Conservation (phyloP, 805 yeast species). For the Nakazawaea laoshanensis region DNA sequence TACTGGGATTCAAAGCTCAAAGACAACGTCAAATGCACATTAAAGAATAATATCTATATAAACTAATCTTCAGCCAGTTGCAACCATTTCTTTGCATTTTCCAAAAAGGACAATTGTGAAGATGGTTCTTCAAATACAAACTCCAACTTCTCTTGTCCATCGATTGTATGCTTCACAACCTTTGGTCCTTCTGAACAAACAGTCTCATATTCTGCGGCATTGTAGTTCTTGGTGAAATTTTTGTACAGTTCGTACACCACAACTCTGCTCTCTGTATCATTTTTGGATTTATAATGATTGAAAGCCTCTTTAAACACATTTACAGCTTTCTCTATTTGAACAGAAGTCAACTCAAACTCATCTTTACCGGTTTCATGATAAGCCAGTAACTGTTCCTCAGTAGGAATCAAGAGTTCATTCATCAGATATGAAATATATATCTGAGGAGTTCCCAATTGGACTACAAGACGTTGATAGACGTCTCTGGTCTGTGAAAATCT, state of each 20-base stretch:
- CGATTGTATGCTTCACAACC: conserved; percentile 30
- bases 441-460: conserved; percentile 18
- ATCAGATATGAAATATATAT: conserved; percentile 62
- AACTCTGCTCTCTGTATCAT: conserved; percentile 35
- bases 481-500: conserved; percentile 46
- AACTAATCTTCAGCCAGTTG: background rate
- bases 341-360: conserved; percentile 40
- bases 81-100: conserved; percentile 31
- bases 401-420: conserved; percentile 63
- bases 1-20: too few relatives aligned
- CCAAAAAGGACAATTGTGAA: conserved; percentile 23
- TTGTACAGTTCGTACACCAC: conserved; percentile 52
- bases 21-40: background rate
- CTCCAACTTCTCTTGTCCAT: conserved; percentile 44
- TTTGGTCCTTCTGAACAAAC: conserved; percentile 46
- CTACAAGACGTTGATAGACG: conserved; percentile 25
- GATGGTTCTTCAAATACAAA: conserved; percentile 45
- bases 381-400: conserved; percentile 36
- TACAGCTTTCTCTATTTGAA: conserved; percentile 38
- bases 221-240: conserved; percentile 59
- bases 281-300: conserved; percentile 25
- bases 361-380: conserved; percentile 21
- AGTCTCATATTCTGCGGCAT: conserved; percentile 29
- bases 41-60: background rate
- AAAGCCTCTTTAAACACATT: conserved; percentile 48